phyloP scores from a whole-genome alignment of 495 filamentous ascomycete species.

The Mycothermus thermophilus region DNA sequence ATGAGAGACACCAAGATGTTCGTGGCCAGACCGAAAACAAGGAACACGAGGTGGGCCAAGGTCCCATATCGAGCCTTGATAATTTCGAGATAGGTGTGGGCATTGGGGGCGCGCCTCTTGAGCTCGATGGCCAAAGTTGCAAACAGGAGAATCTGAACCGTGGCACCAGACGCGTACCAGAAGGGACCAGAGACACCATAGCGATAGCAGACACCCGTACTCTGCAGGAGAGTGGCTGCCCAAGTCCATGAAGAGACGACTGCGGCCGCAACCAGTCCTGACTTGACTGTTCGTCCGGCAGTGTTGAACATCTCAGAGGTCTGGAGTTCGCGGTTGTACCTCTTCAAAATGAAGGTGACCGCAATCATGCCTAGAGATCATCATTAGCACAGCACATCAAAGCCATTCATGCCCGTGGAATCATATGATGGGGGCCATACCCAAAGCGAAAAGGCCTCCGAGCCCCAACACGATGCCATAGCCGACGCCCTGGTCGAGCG shows the following conservation, averaged over 20 bases:
- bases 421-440: conserved; percentile 34
- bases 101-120: conserved; percentile 75
- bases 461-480: conserved; percentile 76
- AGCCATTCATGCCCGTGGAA: no score
- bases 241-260: conserved; percentile 95
- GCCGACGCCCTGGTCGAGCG: conserved; percentile 56
- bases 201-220: conserved; percentile 75
- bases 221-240: conserved; percentile 73
- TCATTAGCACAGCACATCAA: conserved; percentile 1
- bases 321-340: conserved; percentile 88
- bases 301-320: conserved; percentile 97
- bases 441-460: conserved; percentile 63
- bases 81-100: conserved; percentile 76
- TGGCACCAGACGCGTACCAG: conserved; percentile 63
- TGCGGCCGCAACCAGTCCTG: conserved; percentile 85
- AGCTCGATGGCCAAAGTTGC: conserved; percentile 88
- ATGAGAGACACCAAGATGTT: conserved; percentile 82
- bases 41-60: conserved; percentile 58
- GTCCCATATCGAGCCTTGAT: conserved; percentile 44
- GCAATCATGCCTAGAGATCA: conserved; percentile 32
- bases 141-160: conserved; percentile 73
- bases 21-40: conserved; percentile 68
- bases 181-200: conserved; percentile 92
- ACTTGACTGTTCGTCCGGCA: conserved; percentile 86
- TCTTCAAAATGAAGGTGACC: conserved; percentile 65